These are phyloP conservation scores for Lepraria neglecta DNA, from an alignment of 495 filamentous ascomycete genomes.

Conservation along the genomic window DNA sequence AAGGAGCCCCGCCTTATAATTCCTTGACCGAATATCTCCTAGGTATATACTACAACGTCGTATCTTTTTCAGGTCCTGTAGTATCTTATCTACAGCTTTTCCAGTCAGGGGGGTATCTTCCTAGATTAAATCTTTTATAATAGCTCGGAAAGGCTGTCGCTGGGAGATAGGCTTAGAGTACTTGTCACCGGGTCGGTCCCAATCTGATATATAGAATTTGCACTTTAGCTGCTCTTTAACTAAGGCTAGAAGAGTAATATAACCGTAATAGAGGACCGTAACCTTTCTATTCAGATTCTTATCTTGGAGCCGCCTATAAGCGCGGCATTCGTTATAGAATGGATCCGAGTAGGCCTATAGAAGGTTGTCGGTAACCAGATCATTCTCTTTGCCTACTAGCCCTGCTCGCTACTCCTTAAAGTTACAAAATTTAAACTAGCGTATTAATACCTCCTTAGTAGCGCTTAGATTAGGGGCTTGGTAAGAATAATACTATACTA, in stretches of 20 bases:
- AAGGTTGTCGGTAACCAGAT: not conserved
- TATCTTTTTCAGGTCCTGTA: conserved; percentile 19
- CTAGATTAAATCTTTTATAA: conserved; percentile 20
- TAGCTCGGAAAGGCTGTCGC: conserved; percentile 17
- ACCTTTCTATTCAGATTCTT: too few species aligned
- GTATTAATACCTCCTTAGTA: too few species aligned
- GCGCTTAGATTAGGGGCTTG: too few species aligned
- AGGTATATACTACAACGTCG: conserved; percentile 16
- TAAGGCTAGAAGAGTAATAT: conserved; percentile 1
- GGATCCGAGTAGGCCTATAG: conserved; percentile 13
- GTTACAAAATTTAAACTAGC: conserved; percentile 21
- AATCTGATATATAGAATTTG: not conserved
- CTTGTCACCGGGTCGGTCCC: not conserved
- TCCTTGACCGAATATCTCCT: conserved; percentile 5
- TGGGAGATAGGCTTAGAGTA: conserved; percentile 2
- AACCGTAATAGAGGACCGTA: conserved; percentile 18
- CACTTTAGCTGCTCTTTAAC: not conserved
- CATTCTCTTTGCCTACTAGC: not conserved
- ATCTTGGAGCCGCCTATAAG: conserved; percentile 16
- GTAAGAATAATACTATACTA: too few species aligned
- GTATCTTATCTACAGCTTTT: too few species aligned
- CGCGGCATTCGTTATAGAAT: conserved; percentile 23
- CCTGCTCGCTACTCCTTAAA: not conserved
- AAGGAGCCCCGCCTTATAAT: conserved; percentile 21
- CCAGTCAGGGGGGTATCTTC: too few species aligned